Conservation (phyloP, 768 basidiomycete genomes). For the Russula sp. region DNA sequence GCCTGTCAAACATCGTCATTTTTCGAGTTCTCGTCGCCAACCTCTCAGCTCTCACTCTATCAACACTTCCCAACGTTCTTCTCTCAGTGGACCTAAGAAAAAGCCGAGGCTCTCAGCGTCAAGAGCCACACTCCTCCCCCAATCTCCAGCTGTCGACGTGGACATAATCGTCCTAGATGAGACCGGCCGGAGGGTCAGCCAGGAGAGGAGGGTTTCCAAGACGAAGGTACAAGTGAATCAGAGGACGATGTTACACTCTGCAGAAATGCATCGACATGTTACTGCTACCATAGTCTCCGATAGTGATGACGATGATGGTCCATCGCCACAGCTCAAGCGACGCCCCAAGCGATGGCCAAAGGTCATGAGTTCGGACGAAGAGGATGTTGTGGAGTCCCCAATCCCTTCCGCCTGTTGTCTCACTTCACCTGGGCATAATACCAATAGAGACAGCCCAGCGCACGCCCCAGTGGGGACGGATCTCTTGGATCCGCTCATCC, state of each 20-base stretch:
- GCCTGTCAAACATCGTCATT: not conserved
- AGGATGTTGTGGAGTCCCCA: slow-evolving; percentile 26
- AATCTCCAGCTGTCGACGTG: slow-evolving; percentile 46
- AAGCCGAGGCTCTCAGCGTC: slow-evolving; percentile 8
- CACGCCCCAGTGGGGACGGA: not conserved
- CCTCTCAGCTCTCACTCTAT: slow-evolving; percentile 35
- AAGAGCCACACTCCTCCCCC: slow-evolving; percentile 28
- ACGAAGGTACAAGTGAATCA: slow-evolving; percentile 35
- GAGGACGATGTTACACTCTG: not conserved
- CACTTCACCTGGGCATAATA: not conserved
- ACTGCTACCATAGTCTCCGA: slow-evolving; percentile 13
- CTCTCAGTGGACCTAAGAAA: slow-evolving; percentile 25
- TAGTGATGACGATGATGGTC: slow-evolving; percentile 23
- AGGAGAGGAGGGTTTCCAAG: slow-evolving; percentile 54
- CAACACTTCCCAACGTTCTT: slow-evolving; percentile 34
- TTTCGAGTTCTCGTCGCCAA: slow-evolving; percentile 26
- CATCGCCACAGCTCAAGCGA: slow-evolving; percentile 17
- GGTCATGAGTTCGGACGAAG: slow-evolving; percentile 40
- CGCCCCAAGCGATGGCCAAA: slow-evolving; percentile 20
- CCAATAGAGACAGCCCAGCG: not conserved
- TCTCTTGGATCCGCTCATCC: not conserved
- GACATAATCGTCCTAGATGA: slow-evolving; percentile 65
- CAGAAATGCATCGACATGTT: slow-evolving; percentile 7
- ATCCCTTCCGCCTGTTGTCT: not conserved
- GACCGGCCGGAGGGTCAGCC: slow-evolving; percentile 46